Base-by-base conservation (phyloP, 2,329 filamentous ascomycete genomes). In the Fusarium paranaense region DNA sequence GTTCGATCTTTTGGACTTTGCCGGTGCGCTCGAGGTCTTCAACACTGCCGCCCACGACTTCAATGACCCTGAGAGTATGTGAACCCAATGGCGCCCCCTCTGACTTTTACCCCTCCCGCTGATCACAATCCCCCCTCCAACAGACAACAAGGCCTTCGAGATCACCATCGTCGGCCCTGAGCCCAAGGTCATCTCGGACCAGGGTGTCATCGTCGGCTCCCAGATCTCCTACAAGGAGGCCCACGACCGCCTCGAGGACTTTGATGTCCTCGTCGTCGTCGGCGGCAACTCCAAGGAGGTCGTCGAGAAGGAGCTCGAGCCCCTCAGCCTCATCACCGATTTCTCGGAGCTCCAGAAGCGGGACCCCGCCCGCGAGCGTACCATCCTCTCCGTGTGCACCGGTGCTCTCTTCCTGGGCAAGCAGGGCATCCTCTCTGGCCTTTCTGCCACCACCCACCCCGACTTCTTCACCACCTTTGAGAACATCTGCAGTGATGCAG, bases 181-280 rank as follows among this genome's bases (percentile, higher is more conserved):
- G 77, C 82, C 87, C 77, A 86, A 89, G 82, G 85, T 90, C 52
- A 79, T 90, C 60, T 90, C 89, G 30, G 81, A 85, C 47, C 87
- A 95, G 82, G 93, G 93, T 75, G 88, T 92, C 80, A 87, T 91
- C 77, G 86, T 97, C 82, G 90, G 90, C 78, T 91, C 93, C 71
- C 92, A 97, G 83, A 91, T 95, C 82, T 88, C 91, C 81, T 95
- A 90, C 87, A 93, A 93, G 80, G 93, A 96, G 80, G 94, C 94
- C 71, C 89, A 94, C 83, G 90, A 94, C 69, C 87, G 87, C 76
- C 89, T 95, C 58, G 86, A 91, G 75, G 92, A 95, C 74, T 95
- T 93, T 81, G 94, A 97, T 82, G 88, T 97, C 72, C 88, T 97
- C 76, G 88, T 97, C 82, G 86, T 97, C 74, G 88, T 95, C 32